Conservation (phyloP, 1,284 basidiomycete species). For the Fomitopsis betulina region DNA sequence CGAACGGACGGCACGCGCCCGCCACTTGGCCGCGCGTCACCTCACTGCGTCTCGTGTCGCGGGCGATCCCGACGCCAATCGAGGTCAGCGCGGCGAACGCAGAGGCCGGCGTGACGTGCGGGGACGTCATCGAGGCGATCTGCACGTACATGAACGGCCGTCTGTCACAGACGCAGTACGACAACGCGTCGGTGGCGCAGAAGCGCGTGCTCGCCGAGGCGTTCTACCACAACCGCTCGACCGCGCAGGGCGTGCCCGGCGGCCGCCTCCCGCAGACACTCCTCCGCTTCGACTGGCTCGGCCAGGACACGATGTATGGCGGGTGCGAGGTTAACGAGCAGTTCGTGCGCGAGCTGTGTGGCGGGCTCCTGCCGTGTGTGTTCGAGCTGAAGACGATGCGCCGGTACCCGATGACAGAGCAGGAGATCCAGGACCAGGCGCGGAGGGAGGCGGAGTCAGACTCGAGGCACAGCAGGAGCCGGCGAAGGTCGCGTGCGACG, state of each 20-base stretch:
- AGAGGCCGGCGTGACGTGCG: conserved; percentile 64
- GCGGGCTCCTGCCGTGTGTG: conserved; percentile 50
- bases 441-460: conserved; percentile 21
- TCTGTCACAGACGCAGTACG: conserved; percentile 47
- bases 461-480: conserved; percentile 7
- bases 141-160: conserved; percentile 45
- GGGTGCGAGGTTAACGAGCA: conserved; percentile 48
- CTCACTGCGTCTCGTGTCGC: conserved; percentile 46
- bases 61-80: conserved; percentile 56
- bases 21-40: conserved; percentile 68
- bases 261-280: conserved; percentile 57
- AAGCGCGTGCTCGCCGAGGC: conserved; percentile 40
- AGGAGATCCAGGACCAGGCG: conserved; percentile 42
- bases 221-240: conserved; percentile 63
- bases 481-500: conserved; percentile 13
- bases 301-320: conserved; percentile 51
- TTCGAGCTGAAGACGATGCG: conserved; percentile 53
- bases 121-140: conserved; percentile 62
- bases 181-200: conserved; percentile 29
- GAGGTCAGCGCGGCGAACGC: conserved; percentile 44
- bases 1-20: conserved; percentile 60
- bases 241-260: conserved; percentile 57
- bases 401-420: conserved; percentile 42
- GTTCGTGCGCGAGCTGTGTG: conserved; percentile 38
- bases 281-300: conserved; percentile 60